phyloP scores from a whole-genome alignment of 2,329 filamentous ascomycete species.

The Talaromyces sp. region DNA sequence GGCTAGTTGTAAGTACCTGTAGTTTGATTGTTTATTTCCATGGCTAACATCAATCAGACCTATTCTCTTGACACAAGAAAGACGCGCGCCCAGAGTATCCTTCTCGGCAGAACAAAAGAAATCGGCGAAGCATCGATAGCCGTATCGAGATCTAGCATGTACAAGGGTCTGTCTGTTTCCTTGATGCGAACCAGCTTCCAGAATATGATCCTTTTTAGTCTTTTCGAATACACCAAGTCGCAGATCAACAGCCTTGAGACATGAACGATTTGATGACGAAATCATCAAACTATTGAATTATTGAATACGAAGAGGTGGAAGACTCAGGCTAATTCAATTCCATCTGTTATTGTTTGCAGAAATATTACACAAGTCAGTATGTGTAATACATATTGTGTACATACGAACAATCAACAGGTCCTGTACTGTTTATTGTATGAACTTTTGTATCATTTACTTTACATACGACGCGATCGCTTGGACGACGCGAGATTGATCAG shows the following conservation, averaged over 20 bases:
- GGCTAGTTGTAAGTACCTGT: conserved; percentile 43
- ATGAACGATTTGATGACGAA: conserved; percentile 17
- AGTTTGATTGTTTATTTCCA: too few species aligned
- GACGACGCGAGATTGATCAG: conserved; percentile 1
- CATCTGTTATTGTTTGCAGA: neutral
- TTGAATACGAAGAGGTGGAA: conserved; percentile 5
- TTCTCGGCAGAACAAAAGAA: conserved; percentile 45
- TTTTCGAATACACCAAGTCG: conserved; percentile 48
- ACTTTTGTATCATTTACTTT: conserved; percentile 13
- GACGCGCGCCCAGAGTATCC: conserved; percentile 49
- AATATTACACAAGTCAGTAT: neutral
- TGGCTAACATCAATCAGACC: conserved; percentile 34
- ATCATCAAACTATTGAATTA: neutral
- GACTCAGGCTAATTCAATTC: neutral
- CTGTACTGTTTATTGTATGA: conserved; percentile 14
- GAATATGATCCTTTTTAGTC: conserved; percentile 50
- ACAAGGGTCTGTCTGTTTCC: conserved; percentile 50
- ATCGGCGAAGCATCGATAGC: conserved; percentile 42
- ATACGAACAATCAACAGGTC: neutral
- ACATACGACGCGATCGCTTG: conserved; percentile 5
- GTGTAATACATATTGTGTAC: conserved; percentile 15
- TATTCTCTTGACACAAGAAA: conserved; percentile 51
- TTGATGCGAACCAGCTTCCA: conserved; percentile 48
- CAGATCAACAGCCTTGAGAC: conserved; percentile 42
- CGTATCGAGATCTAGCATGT: conserved; percentile 46